Evolutionary conservation across 148 eudicot genomes (phyloP).

Genomic region (Rhododendron griersonianum): DNA sequence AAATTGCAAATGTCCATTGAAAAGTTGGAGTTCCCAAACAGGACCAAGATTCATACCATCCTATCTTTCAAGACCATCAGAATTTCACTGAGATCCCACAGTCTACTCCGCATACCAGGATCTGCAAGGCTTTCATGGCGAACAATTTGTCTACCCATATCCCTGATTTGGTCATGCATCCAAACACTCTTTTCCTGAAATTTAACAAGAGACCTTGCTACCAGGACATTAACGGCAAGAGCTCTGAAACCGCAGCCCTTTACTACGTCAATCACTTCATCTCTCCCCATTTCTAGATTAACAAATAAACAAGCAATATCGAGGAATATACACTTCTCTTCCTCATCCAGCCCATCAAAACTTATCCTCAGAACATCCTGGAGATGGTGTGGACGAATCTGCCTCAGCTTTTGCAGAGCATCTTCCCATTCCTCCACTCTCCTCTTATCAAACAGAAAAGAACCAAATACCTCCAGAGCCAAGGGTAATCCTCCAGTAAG

Average conservation of each 20-base stretch:
- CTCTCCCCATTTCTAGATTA: slow-evolving; percentile 31
- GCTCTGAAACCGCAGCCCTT: slow-evolving; percentile 49
- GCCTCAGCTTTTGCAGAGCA: slow-evolving; percentile 27
- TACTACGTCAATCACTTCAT: slow-evolving; percentile 35
- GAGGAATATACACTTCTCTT: slow-evolving; percentile 45
- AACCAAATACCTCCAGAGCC: slow-evolving; percentile 77
- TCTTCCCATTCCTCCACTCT: slow-evolving; percentile 46
- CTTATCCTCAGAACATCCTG: slow-evolving; percentile 48
- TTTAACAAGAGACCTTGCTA: slow-evolving; percentile 47
- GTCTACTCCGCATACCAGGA: slow-evolving; percentile 41
- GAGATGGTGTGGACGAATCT: slow-evolving; percentile 32
- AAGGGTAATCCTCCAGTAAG: slow-evolving; percentile 61
- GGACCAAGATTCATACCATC: slow-evolving; percentile 27
- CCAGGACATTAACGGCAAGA: slow-evolving; percentile 32
- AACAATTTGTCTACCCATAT: slow-evolving; percentile 72
- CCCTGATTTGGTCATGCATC: slow-evolving; percentile 73
- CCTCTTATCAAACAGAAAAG: slow-evolving; percentile 41
- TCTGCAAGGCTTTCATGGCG: slow-evolving; percentile 22
- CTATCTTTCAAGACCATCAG: slow-evolving; percentile 22
- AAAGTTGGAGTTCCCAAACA: not conserved
- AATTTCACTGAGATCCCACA: slow-evolving; percentile 44
- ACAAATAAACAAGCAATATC: slow-evolving; percentile 62
- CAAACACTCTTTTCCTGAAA: slow-evolving; percentile 27
- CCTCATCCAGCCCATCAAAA: slow-evolving; percentile 42
- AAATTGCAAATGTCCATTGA: not conserved